Conservation (phyloP, 1,139 yeast genomes). For the Sugiyamaella grinbergsii region DNA sequence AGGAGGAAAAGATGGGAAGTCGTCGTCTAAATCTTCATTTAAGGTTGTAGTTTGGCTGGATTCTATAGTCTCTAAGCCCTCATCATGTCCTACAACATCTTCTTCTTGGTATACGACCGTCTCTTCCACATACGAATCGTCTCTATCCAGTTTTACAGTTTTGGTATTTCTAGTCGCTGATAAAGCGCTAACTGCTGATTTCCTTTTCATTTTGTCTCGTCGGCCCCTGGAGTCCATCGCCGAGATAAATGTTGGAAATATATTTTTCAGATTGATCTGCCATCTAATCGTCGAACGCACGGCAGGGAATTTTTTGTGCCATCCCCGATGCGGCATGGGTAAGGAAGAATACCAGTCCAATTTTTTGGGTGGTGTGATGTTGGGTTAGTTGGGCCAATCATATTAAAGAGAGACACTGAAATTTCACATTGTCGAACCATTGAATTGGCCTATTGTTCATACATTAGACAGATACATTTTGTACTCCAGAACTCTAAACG, state of each 20-base stretch:
- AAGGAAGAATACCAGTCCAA: not conserved
- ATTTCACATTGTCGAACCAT: not conserved
- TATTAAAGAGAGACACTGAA: not conserved
- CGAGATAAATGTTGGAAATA: not conserved
- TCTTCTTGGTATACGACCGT: not conserved
- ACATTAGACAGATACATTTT: slow-evolving; percentile 1
- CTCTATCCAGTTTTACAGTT: slow-evolving; percentile 3
- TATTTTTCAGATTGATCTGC: slow-evolving; percentile 6
- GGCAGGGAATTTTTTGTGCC: slow-evolving; percentile 4
- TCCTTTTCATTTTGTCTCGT: slow-evolving; percentile 12
- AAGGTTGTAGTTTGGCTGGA: too few species aligned
- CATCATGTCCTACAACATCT: not conserved
- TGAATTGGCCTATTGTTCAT: not conserved
- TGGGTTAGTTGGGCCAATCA: slow-evolving; percentile 13
- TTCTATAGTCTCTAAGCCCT: too few species aligned
- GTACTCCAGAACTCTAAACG: not conserved
- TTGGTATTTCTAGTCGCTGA: slow-evolving; percentile 9
- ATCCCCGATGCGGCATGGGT: not conserved
- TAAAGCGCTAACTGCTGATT: slow-evolving; percentile 19
- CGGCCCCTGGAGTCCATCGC: not conserved
- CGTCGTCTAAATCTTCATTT: not conserved
- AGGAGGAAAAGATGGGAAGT: not conserved
- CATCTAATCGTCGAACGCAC: too few species aligned
- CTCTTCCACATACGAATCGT: not conserved
- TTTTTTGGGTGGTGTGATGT: slow-evolving; percentile 11